Conservation (phyloP, 129 eudicot species). For the sunflower (Helianthus annuus) region DNA sequence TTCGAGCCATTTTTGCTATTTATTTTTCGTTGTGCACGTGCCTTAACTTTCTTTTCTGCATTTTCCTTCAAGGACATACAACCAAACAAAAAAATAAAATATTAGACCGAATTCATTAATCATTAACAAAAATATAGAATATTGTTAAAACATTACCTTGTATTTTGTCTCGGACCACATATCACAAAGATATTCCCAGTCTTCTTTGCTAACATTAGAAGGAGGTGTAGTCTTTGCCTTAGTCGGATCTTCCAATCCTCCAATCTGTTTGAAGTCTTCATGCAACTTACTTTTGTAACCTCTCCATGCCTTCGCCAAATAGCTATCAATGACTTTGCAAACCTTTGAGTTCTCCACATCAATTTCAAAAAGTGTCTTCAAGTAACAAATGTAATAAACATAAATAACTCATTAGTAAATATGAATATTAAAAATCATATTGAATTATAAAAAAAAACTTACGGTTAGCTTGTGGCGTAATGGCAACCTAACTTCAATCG, state of each 20-base stretch:
- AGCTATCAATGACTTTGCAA: constrained; percentile 9
- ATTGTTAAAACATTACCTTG: neutral
- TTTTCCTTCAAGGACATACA: neutral
- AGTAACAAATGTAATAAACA: neutral
- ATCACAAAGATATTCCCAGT: constrained; percentile 9
- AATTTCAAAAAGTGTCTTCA: constrained; percentile 13
- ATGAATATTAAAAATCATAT: neutral
- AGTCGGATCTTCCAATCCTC: neutral
- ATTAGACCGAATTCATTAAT: neutral
- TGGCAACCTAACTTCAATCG: no score
- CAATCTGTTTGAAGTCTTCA: neutral
- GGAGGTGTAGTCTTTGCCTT: neutral
- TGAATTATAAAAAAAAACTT: neutral
- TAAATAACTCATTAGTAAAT: neutral
- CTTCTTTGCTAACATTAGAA: constrained; percentile 2
- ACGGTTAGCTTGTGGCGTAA: neutral
- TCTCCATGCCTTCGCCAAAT: constrained; percentile 16
- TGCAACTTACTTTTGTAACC: neutral
- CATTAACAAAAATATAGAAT: neutral
- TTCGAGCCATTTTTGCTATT: no score
- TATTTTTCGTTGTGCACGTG: neutral
- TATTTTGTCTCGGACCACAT: constrained; percentile 4
- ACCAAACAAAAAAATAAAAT: neutral
- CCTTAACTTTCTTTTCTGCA: neutral
- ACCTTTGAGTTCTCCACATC: constrained; percentile 1